These are phyloP conservation scores for Penicillium olsonii DNA, from an alignment of 2,329 filamentous ascomycete species.

Conservation along the genomic window DNA sequence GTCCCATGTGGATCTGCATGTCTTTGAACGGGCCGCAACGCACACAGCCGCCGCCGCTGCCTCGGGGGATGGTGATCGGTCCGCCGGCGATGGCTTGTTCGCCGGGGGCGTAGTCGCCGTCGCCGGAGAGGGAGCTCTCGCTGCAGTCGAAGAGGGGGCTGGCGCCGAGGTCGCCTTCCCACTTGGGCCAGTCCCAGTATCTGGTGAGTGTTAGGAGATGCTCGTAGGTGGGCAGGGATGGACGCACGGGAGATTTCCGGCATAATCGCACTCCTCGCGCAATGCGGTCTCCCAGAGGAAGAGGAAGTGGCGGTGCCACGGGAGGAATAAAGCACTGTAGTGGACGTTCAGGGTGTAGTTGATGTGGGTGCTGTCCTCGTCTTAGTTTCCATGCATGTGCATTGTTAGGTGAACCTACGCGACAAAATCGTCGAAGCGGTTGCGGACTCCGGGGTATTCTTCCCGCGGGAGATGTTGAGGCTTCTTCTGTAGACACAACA, in stretches of 20 bases:
- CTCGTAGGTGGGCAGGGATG: neutral
- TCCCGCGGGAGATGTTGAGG: constrained; percentile 20
- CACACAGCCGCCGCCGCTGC: constrained; percentile 41
- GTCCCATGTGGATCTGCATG: constrained; percentile 32
- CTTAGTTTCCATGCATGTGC: neutral
- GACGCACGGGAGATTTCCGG: constrained; percentile 25
- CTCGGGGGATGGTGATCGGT: constrained; percentile 42
- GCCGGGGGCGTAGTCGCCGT: constrained; percentile 40
- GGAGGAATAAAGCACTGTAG: constrained; percentile 24
- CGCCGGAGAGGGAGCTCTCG: constrained; percentile 46
- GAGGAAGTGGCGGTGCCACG: constrained; percentile 38
- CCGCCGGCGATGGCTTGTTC: constrained; percentile 27
- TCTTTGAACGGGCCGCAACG: constrained; percentile 41
- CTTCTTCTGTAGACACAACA: constrained; percentile 23
- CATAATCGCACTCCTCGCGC: constrained; percentile 38
- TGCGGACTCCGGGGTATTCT: constrained; percentile 26
- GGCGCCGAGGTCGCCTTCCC: constrained; percentile 36
- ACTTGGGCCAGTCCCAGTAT: constrained; percentile 51
- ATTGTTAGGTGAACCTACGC: constrained; percentile 24
- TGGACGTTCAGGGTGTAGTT: constrained; percentile 30
- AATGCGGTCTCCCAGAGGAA: constrained; percentile 32
- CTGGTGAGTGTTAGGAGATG: constrained; percentile 13
- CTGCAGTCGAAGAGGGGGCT: constrained; percentile 53
- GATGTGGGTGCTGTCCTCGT: constrained; percentile 21
- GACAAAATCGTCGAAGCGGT: constrained; percentile 31